These are phyloP conservation scores for Dendrobium chrysotoxum DNA, from an alignment of 106 monocot species.

Conservation along the genomic window DNA sequence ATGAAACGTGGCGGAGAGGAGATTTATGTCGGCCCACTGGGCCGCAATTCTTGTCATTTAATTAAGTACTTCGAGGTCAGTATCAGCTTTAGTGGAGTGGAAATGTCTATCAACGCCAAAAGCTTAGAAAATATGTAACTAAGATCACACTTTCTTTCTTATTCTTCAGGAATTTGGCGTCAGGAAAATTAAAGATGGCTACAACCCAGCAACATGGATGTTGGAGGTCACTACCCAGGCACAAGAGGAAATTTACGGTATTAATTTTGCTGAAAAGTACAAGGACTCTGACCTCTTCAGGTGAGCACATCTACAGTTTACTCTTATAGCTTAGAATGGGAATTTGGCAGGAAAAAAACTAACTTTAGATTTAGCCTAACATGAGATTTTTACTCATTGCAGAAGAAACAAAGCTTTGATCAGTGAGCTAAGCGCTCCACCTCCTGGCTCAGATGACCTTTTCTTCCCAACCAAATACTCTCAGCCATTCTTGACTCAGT, in stretches of 20 bases:
- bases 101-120: neutral
- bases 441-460: constrained; percentile 16
- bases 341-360: neutral
- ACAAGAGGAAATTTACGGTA: constrained; percentile 59
- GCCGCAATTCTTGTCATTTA: constrained; percentile 45
- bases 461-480: constrained; percentile 24
- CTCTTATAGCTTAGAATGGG: neutral
- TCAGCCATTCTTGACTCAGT: constrained; percentile 16
- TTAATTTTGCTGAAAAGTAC: constrained; percentile 58
- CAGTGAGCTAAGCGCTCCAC: constrained; percentile 14
- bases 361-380: neutral
- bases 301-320: constrained; percentile 12
- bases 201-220: constrained; percentile 92
- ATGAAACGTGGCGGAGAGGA: constrained; percentile 84
- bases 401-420: constrained; percentile 31
- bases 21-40: constrained; percentile 73
- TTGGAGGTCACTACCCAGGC: constrained; percentile 55
- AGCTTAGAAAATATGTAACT: neutral
- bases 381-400: neutral
- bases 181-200: constrained; percentile 57
- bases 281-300: constrained; percentile 53
- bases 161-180: constrained; percentile 51
- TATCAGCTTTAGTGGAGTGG: neutral
- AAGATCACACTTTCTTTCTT: neutral
- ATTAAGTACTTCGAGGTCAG: constrained; percentile 68